These are phyloP conservation scores for Pinguiococcus pyrenoidosus DNA, from an alignment of 108 stramenopile genomes.

Conservation along the genomic window DNA sequence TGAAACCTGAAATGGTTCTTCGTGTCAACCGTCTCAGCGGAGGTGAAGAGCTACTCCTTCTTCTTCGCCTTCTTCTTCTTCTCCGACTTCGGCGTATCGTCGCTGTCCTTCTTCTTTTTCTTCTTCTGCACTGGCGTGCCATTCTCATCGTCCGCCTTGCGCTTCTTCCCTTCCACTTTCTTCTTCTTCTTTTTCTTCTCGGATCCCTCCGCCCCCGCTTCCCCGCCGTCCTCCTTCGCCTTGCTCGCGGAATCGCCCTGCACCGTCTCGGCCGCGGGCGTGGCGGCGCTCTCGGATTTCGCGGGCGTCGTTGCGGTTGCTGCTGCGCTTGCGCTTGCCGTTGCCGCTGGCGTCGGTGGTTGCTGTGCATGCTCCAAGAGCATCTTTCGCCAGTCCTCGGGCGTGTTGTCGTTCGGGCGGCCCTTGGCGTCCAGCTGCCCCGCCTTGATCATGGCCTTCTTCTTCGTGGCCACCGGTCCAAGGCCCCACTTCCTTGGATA, in stretches of 20 bases:
- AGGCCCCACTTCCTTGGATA: constrained; percentile 98
- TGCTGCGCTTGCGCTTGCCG: constrained; percentile 11
- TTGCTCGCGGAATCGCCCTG: constrained; percentile 2
- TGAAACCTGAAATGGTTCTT: no score
- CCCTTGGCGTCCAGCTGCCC: constrained; percentile 96
- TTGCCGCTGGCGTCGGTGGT: no score
- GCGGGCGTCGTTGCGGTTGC: neutral
- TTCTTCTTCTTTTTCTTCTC: constrained; percentile 16
- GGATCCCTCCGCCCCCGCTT: no score
- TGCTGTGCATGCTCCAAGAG: no score
- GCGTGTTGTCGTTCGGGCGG: constrained; percentile 88
- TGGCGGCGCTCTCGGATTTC: constrained; percentile 9
- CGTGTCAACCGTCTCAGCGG: no score
- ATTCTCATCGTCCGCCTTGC: neutral
- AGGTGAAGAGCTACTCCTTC: constrained; percentile 3
- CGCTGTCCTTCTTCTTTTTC: constrained; percentile 29
- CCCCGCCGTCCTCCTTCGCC: constrained; percentile 23
- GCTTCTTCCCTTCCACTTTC: constrained; percentile 19
- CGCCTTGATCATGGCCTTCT: constrained; percentile 92
- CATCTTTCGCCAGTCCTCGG: constrained; percentile 70
- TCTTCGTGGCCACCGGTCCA: constrained; percentile 92
- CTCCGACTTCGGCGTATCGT: constrained; percentile 25
- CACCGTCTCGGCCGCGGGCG: constrained; percentile 9
- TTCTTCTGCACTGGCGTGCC: constrained; percentile 3
- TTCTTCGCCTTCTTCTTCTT: constrained; percentile 32